These are phyloP conservation scores for Casuarina glauca DNA, from an alignment of 306 rosid species.

Conservation along the genomic window DNA sequence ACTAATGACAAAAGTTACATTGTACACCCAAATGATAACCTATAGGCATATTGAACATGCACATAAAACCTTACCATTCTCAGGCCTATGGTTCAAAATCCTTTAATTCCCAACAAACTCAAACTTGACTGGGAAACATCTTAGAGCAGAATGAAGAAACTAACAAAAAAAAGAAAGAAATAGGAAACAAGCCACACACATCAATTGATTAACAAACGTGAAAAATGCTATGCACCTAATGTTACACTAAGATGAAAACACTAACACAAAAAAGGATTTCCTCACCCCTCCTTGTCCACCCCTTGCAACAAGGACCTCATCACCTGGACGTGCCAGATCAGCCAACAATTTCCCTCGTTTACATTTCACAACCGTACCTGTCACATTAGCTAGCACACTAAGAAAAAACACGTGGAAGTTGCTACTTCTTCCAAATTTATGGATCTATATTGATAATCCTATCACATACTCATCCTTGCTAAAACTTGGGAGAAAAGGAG, in stretches of 20 bases:
- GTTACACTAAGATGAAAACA: background rate
- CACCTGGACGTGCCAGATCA: constrained; percentile 78
- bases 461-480: background rate
- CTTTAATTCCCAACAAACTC: background rate
- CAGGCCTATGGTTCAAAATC: background rate
- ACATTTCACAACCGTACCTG: constrained; percentile 90
- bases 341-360: constrained; percentile 80
- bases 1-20: background rate
- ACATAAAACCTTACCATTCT: background rate
- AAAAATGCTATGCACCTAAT: background rate
- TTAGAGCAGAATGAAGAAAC: background rate
- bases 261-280: background rate
- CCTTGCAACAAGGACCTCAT: constrained; percentile 85
- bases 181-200: background rate
- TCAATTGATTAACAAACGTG: background rate
- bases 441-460: background rate
- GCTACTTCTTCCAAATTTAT: constrained; percentile 7
- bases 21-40: background rate
- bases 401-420: constrained; percentile 4
- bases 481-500: background rate
- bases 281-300: constrained; percentile 99
- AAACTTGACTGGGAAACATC: background rate
- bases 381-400: constrained; percentile 19
- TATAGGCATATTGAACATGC: background rate
- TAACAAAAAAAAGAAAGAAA: background rate